Evolutionary conservation across 345 rosid species (phyloP), one percentile per base, ranked within the genome.

Genomic region (Arabis alpina): DNA sequence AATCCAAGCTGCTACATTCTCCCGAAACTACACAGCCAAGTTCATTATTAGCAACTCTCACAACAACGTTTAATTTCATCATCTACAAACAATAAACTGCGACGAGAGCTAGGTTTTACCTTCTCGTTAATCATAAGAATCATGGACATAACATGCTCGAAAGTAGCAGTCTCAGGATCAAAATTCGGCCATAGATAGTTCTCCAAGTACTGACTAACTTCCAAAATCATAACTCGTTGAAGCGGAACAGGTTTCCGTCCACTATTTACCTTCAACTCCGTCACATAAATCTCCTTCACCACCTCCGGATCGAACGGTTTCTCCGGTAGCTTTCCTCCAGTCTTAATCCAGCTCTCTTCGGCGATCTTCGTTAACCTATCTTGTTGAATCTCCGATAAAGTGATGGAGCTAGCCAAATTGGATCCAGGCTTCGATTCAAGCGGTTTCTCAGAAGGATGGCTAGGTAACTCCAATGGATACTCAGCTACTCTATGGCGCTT

Each of bases 401-500:
- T 91, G 48, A 94, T 89, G 40, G 97, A 85, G 85, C 81, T 83
- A 2, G 95, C 87, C 24, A 87, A 83, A 15, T 84, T 76, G 23
- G 93, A 80, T 7, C 91, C 88, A 30, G 86, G 79, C 70, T 82
- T 80, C 50, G 95, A 57, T 53, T 89, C 88, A n/a, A 68, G 83
- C 16, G 86, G 84, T 59, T 83, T 81, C 43, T 84, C 87, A 9
- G 74, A 80, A 6, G 66, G 79, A 53, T 83, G 82, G 44, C 36
- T 67, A 19, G 84, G 71, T n/a, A 74, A 19, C 69, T 93, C 98
- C 37, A 85, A 74, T 24, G 97, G 99, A 74, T 94, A 94, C 88
- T 94, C 99, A 1, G 98, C 99, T 9, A 94, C 99, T 9, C 81
- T 89, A 79, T 89, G 99, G 80, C 99, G 98, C 90, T 87, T 94